A percentile compares a stretch with the other conserved stretches of the same genome.
phyloP scores from a whole-genome alignment of 2,329 filamentous ascomycete species.

The Aspergillus glaucus region DNA sequence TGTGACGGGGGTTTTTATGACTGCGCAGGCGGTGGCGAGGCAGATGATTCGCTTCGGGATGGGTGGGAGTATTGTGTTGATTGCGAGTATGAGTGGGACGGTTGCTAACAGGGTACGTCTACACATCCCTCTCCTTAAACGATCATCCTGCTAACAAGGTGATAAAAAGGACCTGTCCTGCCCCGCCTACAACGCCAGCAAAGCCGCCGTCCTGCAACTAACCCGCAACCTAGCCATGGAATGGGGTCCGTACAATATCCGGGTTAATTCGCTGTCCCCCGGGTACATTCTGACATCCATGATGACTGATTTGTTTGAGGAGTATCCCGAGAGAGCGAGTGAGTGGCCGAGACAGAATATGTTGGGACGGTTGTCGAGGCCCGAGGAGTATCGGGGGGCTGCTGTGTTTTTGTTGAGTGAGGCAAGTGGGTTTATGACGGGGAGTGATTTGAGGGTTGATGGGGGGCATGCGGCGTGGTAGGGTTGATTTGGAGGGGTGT shows the following conservation, averaged over 20 bases:
- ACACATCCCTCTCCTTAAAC: slow-evolving; percentile 4
- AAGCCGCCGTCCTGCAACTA: slow-evolving; percentile 44
- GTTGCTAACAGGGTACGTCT: slow-evolving; percentile 48
- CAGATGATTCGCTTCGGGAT: slow-evolving; percentile 57
- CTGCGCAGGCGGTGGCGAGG: slow-evolving; percentile 56
- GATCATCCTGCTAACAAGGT: background rate
- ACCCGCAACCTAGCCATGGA: slow-evolving; percentile 43
- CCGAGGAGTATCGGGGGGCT: slow-evolving; percentile 61
- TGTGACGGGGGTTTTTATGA: slow-evolving; percentile 58
- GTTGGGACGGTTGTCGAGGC: slow-evolving; percentile 62
- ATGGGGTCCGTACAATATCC: slow-evolving; percentile 33
- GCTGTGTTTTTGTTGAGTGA: slow-evolving; percentile 44
- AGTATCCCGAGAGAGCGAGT: slow-evolving; percentile 73
- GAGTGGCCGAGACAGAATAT: slow-evolving; percentile 83
- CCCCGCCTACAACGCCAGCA: slow-evolving; percentile 45
- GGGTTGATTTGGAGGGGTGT: no score
- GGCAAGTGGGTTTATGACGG: slow-evolving; percentile 52
- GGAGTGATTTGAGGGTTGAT: slow-evolving; percentile 49
- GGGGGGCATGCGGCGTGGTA: slow-evolving; percentile 52
- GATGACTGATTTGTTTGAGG: slow-evolving; percentile 39
- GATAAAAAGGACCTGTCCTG: slow-evolving; percentile 39
- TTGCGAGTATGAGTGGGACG: slow-evolving; percentile 58
- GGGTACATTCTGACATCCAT: slow-evolving; percentile 44
- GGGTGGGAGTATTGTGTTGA: slow-evolving; percentile 56
- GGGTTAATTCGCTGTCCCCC: background rate